Base-by-base conservation (phyloP, 352 stramenopile genomes). In the Blastocystis sp. region DNA sequence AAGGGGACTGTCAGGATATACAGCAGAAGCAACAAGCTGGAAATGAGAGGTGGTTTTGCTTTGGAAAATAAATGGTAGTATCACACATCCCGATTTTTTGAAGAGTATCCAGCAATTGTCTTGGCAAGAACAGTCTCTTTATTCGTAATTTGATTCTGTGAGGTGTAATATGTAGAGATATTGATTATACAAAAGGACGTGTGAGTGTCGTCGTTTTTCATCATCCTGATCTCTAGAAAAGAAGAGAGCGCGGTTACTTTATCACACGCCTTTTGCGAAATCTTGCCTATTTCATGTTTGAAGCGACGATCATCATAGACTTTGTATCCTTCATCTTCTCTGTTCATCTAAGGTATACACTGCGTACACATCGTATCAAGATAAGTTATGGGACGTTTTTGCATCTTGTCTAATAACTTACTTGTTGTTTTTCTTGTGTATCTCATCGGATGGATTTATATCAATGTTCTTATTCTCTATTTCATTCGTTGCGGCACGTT, bases 41-140 rank as follows among this genome's bases (percentile, higher is more conserved):
- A 55, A 78, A 45, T 55, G 50, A 24, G 7, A 13, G 11, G 3
- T 54, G 8, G 43, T 56, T 16, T 43, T n/a, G 24, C 24, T 9
- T 20, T 24, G 7, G 39, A 59, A 55, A 34, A 53, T 26, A 68
- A 26, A 6, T 47, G 24, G 24, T 85, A 85, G 73, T 54, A 34
- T 85, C 4, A 43, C 45, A 20, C 13, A 85, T 45, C 45, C 73
- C 11, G 50, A 56, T 20, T 85, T 85, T 68, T 85, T 50, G 73
- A 85, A 85, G 34, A 85, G 73, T 68, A 53, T 85, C 41, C 73
- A 85, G 73, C 30, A 66, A 66, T 45, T 85, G 47, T 85, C 73
- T 16, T 54, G 65, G 50, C 73, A 85, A 30, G 73, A 85, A 53
- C 43, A 85, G 56, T 65, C 73, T 9, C 20, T 85, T 24, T 85